Base-by-base conservation (phyloP, 1,284 basidiomycete species). In the Chondrostereum purpureum region DNA sequence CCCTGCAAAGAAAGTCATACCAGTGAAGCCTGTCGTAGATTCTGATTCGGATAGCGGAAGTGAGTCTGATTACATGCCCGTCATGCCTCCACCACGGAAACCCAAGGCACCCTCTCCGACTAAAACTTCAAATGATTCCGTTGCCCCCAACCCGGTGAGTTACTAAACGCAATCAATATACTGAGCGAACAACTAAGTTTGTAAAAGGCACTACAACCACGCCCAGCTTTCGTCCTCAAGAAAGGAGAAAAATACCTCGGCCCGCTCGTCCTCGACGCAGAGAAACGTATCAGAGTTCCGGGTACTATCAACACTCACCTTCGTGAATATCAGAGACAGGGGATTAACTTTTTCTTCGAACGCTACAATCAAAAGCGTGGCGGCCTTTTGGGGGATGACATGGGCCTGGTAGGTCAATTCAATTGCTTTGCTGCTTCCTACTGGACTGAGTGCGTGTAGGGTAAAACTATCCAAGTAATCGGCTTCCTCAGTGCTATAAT, bases 401-500 rank as follows among this genome's bases (percentile, higher is more conserved):
- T 94, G 91, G 90, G 89, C 45, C 64, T 91, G 47, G 86, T 87
- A 58, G 58, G 77, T 71, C 42, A 46, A 4, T 24, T 12, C n/a
- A n/a, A n/a, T n/a, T n/a, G n/a, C n/a, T n/a, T n/a, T n/a, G n/a
- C n/a, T n/a, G n/a, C n/a, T n/a, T n/a, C n/a, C n/a, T n/a, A n/a
- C n/a, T n/a, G n/a, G n/a, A n/a, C n/a, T n/a, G n/a, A n/a, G n/a
- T n/a, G n/a, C n/a, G 17, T 37, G 3, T 27, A 19, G 72, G 88
- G 88, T 2, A 91, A 90, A 72, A 90, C 88, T 0, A 87, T 92
- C n/a, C 91, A 93, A 61, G 80, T 92, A 18, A 90, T 92, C 31
- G 75, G 85, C 0, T 92, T 93, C 55, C 70, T 93, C 2, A 81
- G 86, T 0, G 89, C 91, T 0, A 84, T 93, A 51, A 92, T 92